Evolutionary conservation across 768 basidiomycete genomes (phyloP).

Genomic region (Cystobasidium ongulense): DNA sequence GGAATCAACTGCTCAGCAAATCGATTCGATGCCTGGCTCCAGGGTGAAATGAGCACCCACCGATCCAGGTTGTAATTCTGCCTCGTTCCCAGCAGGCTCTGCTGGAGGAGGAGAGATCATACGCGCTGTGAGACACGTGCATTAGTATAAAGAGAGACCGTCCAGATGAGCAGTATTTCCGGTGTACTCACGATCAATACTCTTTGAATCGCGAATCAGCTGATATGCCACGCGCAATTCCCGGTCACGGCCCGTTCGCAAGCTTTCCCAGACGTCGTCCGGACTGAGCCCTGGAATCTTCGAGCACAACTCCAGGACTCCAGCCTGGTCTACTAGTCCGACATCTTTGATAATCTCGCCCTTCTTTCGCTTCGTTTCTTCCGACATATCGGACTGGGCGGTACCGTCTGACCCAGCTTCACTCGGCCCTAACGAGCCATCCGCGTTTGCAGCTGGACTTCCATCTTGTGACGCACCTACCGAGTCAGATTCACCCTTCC

Average conservation of each 20-base stretch:
- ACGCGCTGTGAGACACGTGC: not conserved
- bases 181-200: not conserved
- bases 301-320: slow-evolving; percentile 69
- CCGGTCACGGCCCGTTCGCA: slow-evolving; percentile 74
- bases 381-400: not conserved
- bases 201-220: slow-evolving; percentile 65
- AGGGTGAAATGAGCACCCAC: not conserved
- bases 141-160: too few species aligned
- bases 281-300: slow-evolving; percentile 66
- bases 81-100: not conserved
- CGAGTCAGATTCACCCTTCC: not conserved
- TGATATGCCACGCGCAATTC: slow-evolving; percentile 94
- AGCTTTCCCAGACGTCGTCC: slow-evolving; percentile 78
- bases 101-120: not conserved
- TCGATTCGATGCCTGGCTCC: too few species aligned
- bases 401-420: not conserved
- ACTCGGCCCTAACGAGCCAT: not conserved
- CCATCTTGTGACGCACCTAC: not conserved
- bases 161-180: not conserved
- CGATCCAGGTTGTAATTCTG: not conserved
- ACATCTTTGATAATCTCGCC: slow-evolving; percentile 53
- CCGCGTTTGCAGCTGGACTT: not conserved
- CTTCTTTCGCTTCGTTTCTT: slow-evolving; percentile 34
- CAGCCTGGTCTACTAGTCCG: slow-evolving; percentile 82
- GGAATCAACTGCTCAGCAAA: too few species aligned